phyloP scores from a whole-genome alignment of 805 yeast species.

The Starmerella geochares region DNA sequence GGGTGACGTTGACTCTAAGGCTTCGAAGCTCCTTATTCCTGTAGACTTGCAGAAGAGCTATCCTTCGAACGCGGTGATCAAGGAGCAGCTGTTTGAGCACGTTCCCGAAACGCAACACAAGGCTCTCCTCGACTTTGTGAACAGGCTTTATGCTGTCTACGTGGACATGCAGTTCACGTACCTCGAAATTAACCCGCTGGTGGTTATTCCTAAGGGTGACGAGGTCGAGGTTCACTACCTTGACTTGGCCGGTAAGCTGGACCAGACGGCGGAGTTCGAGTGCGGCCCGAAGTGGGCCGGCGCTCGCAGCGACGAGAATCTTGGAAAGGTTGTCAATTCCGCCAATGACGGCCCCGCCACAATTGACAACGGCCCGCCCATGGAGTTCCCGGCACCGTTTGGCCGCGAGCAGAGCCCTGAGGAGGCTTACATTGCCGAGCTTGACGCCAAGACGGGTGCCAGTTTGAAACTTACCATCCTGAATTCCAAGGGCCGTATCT shows the following conservation, averaged over 20 bases:
- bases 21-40: slow-evolving; percentile 36
- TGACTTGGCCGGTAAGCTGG: slow-evolving; percentile 41
- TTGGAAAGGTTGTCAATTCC: slow-evolving; percentile 30
- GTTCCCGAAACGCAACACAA: slow-evolving; percentile 36
- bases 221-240: slow-evolving; percentile 39
- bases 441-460: slow-evolving; percentile 41
- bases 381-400: slow-evolving; percentile 42
- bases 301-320: slow-evolving; percentile 37
- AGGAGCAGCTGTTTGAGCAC: slow-evolving; percentile 31
- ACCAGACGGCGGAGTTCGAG: slow-evolving; percentile 41
- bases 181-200: slow-evolving; percentile 40
- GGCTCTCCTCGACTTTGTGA: slow-evolving; percentile 37
- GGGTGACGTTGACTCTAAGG: slow-evolving; percentile 41
- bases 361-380: slow-evolving; percentile 40
- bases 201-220: slow-evolving; percentile 34
- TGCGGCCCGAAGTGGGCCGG: slow-evolving; percentile 42
- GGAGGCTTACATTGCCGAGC: slow-evolving; percentile 41
- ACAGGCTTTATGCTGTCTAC: slow-evolving; percentile 40
- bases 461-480: slow-evolving; percentile 38
- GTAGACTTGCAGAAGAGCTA: slow-evolving; percentile 35
- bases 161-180: slow-evolving; percentile 41
- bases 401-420: slow-evolving; percentile 39
- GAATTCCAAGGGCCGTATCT: slow-evolving; percentile 37
- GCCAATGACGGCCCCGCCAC: slow-evolving; percentile 25
- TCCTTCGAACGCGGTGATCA: slow-evolving; percentile 34